Base-by-base conservation (phyloP, 331 rosid species). In the Ulmus americana region DNA sequence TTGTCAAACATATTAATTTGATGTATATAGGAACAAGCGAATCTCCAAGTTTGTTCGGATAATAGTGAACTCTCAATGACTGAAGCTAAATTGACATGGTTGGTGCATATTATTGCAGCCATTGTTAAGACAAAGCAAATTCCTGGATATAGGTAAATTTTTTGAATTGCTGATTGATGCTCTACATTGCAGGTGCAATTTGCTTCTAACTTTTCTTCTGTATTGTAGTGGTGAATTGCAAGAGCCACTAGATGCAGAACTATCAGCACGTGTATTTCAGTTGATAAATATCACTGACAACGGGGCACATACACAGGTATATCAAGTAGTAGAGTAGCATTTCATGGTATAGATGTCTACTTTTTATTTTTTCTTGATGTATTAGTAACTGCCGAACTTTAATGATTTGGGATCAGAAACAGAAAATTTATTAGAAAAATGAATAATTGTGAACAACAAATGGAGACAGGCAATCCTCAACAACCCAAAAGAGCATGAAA, bases 71-170 rank as follows among this genome's bases (percentile, higher is more conserved):
- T 92, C 49, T 51, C 85, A 46, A 50, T 87, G 45, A 72, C 73
- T 13, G 95, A 90, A 77, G 85, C 86, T 61, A 90, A 90, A 75
- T 95, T 90, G 68, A 83, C 97, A 65, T 90, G 95, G 97, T 78
- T 90, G 63, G 85, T 86, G 54, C 95, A 90, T 73, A 87, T 90
- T 16, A 85, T 83, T 72, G 95, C 97, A 74, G 90, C 97, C 56
- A 79, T 90, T 77, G 81, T 90, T 64, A 90, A 82, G 83, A 83
- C 78, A 55, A 90, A 82, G 39, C 90, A 90, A 75, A 65, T 77
- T 79, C 76, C 94, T 78, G 90, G 87, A 9, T 80, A 78, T 68
- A 83, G 95, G 97, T 90, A 70, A 68, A 56, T 55, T 43, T 18
- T 65, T 47, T 45, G 9, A 65, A 41, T 16, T 69, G 72, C 62